Evolutionary conservation across 2,329 filamentous ascomycete genomes (phyloP).

Genomic region (Verticillium longisporum): DNA sequence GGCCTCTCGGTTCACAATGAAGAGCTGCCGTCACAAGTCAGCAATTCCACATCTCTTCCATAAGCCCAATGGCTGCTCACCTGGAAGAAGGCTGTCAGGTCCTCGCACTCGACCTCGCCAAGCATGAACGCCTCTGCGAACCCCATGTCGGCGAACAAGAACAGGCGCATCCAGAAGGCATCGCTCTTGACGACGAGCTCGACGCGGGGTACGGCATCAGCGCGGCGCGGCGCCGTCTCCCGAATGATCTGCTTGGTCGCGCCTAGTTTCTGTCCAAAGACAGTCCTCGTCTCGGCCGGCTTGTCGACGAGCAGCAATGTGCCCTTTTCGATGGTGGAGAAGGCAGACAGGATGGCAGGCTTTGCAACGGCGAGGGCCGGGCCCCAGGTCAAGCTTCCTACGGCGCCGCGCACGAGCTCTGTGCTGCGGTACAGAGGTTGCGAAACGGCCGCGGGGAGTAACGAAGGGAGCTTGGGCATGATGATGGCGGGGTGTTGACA

Average conservation of each 20-base stretch:
- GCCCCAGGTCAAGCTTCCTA: constrained; percentile 39
- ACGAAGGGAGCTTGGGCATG: constrained; percentile 20
- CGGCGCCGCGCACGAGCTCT: constrained; percentile 30
- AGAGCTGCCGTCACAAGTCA: constrained; percentile 42
- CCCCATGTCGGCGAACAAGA: constrained; percentile 68
- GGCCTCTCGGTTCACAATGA: constrained; percentile 60
- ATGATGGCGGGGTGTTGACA: background rate
- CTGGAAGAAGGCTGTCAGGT: constrained; percentile 63
- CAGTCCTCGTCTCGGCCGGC: constrained; percentile 29
- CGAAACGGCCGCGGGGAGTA: constrained; percentile 27
- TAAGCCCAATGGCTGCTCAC: constrained; percentile 25
- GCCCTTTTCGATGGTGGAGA: constrained; percentile 39
- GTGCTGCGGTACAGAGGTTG: constrained; percentile 30
- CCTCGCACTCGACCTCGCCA: constrained; percentile 59
- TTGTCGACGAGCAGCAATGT: constrained; percentile 42
- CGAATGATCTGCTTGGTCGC: constrained; percentile 14
- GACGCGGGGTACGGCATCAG: constrained; percentile 30
- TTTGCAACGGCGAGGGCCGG: constrained; percentile 40
- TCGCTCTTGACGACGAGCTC: constrained; percentile 57
- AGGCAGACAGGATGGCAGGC: constrained; percentile 34
- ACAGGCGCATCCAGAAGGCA: constrained; percentile 62
- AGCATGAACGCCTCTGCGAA: constrained; percentile 71
- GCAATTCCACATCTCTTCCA: background rate
- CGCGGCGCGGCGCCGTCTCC: constrained; percentile 20
- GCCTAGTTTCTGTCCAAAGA: constrained; percentile 39